Base-by-base conservation (phyloP, 225 moss, liverwort and hornwort genomes). In the Polytrichum commune region DNA sequence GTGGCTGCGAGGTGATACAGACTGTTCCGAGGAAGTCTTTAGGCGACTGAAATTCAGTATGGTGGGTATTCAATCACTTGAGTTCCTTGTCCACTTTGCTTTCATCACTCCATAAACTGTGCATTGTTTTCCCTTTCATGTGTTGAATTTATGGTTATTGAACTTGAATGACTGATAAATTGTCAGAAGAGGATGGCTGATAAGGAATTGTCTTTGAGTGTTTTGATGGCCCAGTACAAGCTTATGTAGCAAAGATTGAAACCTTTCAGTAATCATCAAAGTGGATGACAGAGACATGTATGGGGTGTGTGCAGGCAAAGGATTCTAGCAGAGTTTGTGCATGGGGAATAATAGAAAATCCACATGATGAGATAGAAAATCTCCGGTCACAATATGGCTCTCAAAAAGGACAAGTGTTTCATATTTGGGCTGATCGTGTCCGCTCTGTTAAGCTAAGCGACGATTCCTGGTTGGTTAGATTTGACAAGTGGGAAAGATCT, bases 401-500 rank as follows among this genome's bases (percentile, higher is more conserved):
- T 27, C 83, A 69, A 10, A 78, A 79, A 75, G 86, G 83, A 62
- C 80, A 76, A 28, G 3, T 8, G 27, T 86, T 83, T 66, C 62
- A 73, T 25, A 58, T 80, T 16, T 86, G 86, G 86, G 86, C 70
- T 63, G 86, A 86, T 25, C 80, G 86, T 32, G 80, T 86, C 72
- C 83, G 83, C 67, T 71, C 78, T 78, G 29, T 83, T 29, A 78
- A 78, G 73, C 78, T 83, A 46, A 78, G 80, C 23, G 75, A 78
- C 24, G 78, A 83, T 76, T 83, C 86, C 26, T 80, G 83, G 86
- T 53, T 86, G 72, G 83, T 86, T 65, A 80, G 86, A 72, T 86
- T 86, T 62, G 86, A 86, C 73, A 83, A 80, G 68, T 86, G 86
- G 86, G 77, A 86, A 76, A 75, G 76, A 86, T 80, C 86, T 69